Evolutionary conservation across 495 filamentous ascomycete genomes (phyloP).

Genomic region (Hypomontagnella submonticulosa): DNA sequence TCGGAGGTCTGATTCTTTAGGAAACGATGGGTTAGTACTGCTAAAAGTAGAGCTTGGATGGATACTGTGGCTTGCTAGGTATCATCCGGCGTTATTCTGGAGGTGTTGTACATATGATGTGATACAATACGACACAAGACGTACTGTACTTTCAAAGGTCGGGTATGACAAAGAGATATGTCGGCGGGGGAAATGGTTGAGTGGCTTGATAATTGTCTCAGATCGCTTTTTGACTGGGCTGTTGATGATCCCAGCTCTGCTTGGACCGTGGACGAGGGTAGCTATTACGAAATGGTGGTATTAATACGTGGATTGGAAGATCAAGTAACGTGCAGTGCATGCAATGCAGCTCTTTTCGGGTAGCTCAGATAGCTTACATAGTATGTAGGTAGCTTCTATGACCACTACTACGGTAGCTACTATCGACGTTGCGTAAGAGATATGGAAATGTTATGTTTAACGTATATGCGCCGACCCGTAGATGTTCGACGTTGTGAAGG

Average conservation of each 20-base stretch:
- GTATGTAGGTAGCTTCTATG: too few species aligned
- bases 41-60: constrained; percentile 6
- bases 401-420: constrained; percentile 23
- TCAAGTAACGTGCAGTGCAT: constrained; percentile 40
- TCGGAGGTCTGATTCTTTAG: constrained; percentile 32
- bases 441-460: too few species aligned
- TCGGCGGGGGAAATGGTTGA: constrained; percentile 38
- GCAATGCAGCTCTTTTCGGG: constrained; percentile 33
- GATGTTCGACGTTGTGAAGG: constrained; percentile 4
- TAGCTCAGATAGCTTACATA: constrained; percentile 13
- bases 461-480: background rate
- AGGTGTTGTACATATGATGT: constrained; percentile 31
- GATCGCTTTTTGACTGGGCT: constrained; percentile 27
- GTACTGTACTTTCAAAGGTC: constrained; percentile 23
- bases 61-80: constrained; percentile 30
- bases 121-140: constrained; percentile 14
- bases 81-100: constrained; percentile 19
- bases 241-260: constrained; percentile 27
- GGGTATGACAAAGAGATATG: constrained; percentile 32
- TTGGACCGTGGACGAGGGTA: constrained; percentile 22
- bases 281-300: constrained; percentile 36
- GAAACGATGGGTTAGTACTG: constrained; percentile 17
- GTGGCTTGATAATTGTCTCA: constrained; percentile 43
- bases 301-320: constrained; percentile 42
- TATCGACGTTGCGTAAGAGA: constrained; percentile 8